Conservation (phyloP, 2,329 filamentous ascomycete genomes). For the Magnaporthiopsis poae region DNA sequence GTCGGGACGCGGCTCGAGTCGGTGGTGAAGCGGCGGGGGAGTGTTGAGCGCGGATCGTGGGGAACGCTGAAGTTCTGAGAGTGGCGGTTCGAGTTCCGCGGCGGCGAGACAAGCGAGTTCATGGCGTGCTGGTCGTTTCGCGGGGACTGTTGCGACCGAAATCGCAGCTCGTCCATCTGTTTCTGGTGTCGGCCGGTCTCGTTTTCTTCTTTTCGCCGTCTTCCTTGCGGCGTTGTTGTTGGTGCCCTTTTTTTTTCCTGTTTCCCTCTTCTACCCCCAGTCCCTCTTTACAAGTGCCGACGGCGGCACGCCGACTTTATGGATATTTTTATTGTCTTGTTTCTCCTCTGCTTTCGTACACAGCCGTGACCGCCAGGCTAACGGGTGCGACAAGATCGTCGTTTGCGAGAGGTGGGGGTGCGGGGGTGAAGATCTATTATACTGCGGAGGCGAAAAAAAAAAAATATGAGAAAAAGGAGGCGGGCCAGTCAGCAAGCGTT, state of each 20-base stretch:
- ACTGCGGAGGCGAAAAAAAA: neutral
- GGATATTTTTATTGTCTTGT: neutral
- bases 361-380: constrained; percentile 14
- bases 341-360: constrained; percentile 27
- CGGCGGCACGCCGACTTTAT: neutral
- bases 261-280: neutral
- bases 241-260: neutral
- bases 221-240: neutral
- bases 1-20: constrained; percentile 77
- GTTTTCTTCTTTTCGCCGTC: neutral
- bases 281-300: neutral
- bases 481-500: neutral
- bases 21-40: constrained; percentile 89
- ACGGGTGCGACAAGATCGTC: neutral
- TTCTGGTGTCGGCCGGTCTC: constrained; percentile 17
- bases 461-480: neutral
- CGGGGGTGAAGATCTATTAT: constrained; percentile 1
- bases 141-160: constrained; percentile 66
- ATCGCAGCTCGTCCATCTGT: constrained; percentile 70
- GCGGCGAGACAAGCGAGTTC: constrained; percentile 63
- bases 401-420: neutral
- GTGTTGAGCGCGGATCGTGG: constrained; percentile 62
- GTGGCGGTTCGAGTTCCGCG: constrained; percentile 54
- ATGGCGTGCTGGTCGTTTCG: constrained; percentile 62
- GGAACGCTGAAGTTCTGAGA: constrained; percentile 41